A percentile compares a stretch with the other conserved stretches of the same genome.
Conservation (phyloP, 176 grass and related monocot genomes). For the Bromus sterilis region DNA sequence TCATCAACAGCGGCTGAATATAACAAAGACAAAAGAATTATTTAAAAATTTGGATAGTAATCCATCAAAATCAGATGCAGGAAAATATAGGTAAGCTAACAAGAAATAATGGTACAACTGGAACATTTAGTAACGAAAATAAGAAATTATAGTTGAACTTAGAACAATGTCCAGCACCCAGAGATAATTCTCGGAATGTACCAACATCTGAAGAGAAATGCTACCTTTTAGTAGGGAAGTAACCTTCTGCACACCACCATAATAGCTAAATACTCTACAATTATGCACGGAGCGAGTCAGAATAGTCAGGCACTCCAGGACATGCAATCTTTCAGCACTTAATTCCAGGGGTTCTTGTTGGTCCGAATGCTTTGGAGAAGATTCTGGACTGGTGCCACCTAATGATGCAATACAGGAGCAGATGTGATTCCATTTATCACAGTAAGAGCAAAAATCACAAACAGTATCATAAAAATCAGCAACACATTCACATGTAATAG, state of each 20-base stretch:
- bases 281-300: slow-evolving; percentile 80
- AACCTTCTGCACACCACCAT: slow-evolving; percentile 85
- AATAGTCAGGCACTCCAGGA: slow-evolving; percentile 75
- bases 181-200: not conserved
- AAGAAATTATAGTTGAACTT: not conserved
- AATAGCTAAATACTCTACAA: slow-evolving; percentile 93
- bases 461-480: not conserved
- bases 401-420: slow-evolving; percentile 40
- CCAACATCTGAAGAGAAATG: slow-evolving; percentile 6
- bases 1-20: slow-evolving; percentile 78
- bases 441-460: slow-evolving; percentile 9
- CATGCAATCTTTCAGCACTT: slow-evolving; percentile 49
- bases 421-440: slow-evolving; percentile 16
- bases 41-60: slow-evolving; percentile 18
- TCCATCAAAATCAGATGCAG: not conserved
- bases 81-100: not conserved
- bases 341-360: slow-evolving; percentile 40
- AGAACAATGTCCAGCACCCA: slow-evolving; percentile 1
- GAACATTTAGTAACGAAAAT: not conserved
- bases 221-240: slow-evolving; percentile 89
- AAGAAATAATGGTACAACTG: not conserved
- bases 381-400: slow-evolving; percentile 52
- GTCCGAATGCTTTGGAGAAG: slow-evolving; percentile 36
- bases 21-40: slow-evolving; percentile 23
- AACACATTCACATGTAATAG: not conserved